A percentile compares a stretch with the other conserved stretches of the same genome.
Conservation (phyloP, 345 rosid species). For the Anastatica hierochuntica region DNA sequence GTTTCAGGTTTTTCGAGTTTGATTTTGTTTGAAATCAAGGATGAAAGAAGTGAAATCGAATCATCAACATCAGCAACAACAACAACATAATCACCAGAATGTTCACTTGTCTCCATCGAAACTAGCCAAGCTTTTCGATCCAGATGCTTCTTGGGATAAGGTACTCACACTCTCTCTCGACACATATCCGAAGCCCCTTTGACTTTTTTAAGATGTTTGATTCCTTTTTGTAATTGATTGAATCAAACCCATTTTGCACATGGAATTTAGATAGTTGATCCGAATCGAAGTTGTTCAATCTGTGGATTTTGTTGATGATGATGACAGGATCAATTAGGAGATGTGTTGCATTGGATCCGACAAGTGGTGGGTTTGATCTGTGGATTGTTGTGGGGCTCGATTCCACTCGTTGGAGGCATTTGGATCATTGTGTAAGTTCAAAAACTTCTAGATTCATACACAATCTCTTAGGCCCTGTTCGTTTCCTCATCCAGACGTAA, state of each 20-base stretch:
- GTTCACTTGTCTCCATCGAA: slow-evolving; percentile 68
- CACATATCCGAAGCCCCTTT: slow-evolving; percentile 2
- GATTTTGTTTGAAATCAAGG: slow-evolving; percentile 1
- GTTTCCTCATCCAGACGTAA: no score
- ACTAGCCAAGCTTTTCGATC: slow-evolving; percentile 79
- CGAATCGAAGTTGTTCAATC: not conserved
- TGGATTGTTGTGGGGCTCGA: slow-evolving; percentile 80
- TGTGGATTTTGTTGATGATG: slow-evolving; percentile 5
- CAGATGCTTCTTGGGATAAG: slow-evolving; percentile 95
- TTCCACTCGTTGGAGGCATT: slow-evolving; percentile 84
- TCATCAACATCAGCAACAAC: slow-evolving; percentile 34
- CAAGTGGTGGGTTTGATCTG: slow-evolving; percentile 68
- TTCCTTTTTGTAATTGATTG: no score
- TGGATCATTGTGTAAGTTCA: slow-evolving; percentile 75
- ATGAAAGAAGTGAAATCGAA: slow-evolving; percentile 54
- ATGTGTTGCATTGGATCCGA: slow-evolving; percentile 93
- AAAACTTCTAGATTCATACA: no score
- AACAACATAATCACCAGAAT: slow-evolving; percentile 28
- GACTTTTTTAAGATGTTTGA: not conserved
- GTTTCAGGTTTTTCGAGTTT: not conserved
- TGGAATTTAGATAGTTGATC: no score
- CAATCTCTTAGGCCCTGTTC: no score
- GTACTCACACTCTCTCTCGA: slow-evolving; percentile 20
- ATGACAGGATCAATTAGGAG: slow-evolving; percentile 89
- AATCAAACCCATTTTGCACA: no score